phyloP scores from a whole-genome alignment of 306 rosid species.

The Dalbergia cochinchinensis region DNA sequence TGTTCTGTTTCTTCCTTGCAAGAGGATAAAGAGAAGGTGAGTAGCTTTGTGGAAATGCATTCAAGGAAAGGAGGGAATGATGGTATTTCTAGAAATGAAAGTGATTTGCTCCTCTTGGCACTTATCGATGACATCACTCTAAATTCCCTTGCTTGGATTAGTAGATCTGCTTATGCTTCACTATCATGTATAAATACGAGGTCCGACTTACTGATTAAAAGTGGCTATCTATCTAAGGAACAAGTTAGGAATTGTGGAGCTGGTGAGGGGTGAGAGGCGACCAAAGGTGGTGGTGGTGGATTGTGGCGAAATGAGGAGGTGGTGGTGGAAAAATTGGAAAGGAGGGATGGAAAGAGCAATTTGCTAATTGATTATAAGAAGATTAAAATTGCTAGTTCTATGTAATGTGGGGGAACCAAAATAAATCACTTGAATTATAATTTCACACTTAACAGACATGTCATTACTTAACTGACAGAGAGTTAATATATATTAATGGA shows the following conservation, averaged over 20 bases:
- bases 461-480: too few relatives aligned
- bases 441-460: too few relatives aligned
- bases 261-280: neutral
- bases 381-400: too few relatives aligned
- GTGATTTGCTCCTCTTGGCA: conserved; percentile 73
- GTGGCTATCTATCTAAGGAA: conserved; percentile 64
- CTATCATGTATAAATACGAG: conserved; percentile 63
- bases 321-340: too few relatives aligned
- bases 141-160: conserved; percentile 66
- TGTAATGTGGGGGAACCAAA: too few relatives aligned
- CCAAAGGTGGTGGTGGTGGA: too few relatives aligned
- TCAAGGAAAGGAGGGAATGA: conserved; percentile 57
- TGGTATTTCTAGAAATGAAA: conserved; percentile 61
- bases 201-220: conserved; percentile 61
- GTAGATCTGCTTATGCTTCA: conserved; percentile 68
- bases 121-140: conserved; percentile 71
- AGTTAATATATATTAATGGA: too few relatives aligned
- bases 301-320: too few relatives aligned
- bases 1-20: conserved; percentile 40
- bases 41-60: conserved; percentile 34
- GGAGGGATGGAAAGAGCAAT: too few relatives aligned
- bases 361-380: too few relatives aligned
- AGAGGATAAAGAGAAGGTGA: conserved; percentile 47
- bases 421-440: too few relatives aligned
- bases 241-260: conserved; percentile 62